Base-by-base conservation (phyloP, 768 basidiomycete genomes). In the Termitomyces sp. region DNA sequence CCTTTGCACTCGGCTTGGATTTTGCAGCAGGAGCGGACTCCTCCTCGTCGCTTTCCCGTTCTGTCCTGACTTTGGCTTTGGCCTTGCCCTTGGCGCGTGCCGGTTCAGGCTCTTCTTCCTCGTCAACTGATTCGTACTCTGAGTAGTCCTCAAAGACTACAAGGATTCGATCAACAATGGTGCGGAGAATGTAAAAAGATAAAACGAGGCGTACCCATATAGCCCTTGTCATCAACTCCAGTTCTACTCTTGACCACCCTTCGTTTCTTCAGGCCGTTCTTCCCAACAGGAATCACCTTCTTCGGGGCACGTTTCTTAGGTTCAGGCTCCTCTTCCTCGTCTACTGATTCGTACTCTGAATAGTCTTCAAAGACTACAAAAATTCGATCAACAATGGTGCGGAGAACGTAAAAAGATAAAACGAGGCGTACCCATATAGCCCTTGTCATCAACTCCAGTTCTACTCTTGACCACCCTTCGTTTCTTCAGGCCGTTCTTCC, bases 61-160 rank as follows among this genome's bases (percentile, higher is more conserved):
- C 46, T 16, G 62, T 53, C 40, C 66, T 66, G 9, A 36, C 36
- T 50, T 62, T 64, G 4, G 52, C 56, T 44, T 64, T 64, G 2
- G 62, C 54, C 42, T 66, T 67, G 32, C 60, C 59, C 59, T 69
- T 73, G 20, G 12, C 22, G 33, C 39, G 39, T n/a, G 41, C 6
- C 25, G 59, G 56, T 25, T 66, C 76, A 2, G 68, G 67, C 54
- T 79, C 84, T 20, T 76, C 82, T 27, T 85, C 77, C 53, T 84
- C 87, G 7, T 80, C 80, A 7, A 87, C 86, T 9, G 89, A 90
- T 68, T 93, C 90, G 63, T 89, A 92, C 16, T 82, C 83, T 7
- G 88, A 88, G 64, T 89, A 88, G 64, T 92, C 91, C 64, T 89
- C 86, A 35, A 79, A 85, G 15, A 81, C 91, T 92, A 46, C 58